Evolutionary conservation across 2,329 filamentous ascomycete genomes (phyloP), one percentile per base, ranked within the genome.

Genomic region (Uncinocarpus reesii): DNA sequence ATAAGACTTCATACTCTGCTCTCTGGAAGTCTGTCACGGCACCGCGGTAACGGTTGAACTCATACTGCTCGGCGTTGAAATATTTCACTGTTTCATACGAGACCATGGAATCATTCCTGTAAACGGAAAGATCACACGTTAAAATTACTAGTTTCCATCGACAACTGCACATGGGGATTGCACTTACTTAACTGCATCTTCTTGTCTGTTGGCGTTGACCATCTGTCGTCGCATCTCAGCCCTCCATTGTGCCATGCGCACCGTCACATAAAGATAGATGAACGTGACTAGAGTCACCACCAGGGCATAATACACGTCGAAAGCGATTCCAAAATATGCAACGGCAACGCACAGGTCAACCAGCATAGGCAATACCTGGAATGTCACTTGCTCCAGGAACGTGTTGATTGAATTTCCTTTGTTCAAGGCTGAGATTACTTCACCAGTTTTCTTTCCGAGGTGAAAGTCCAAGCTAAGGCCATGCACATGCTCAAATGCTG

Each of bases 31-130:
- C 77, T 38, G 71, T 70, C 47, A 92, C 84, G 21, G 85, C 84
- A 37, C 74, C 67, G 40, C 80, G 76, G 60, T 88, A 90, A 20
- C 86, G 77, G 42, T 75, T 71, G 56, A 87, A 88, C 60, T 92
- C 86, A 60, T 84, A 89, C 1, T 78, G 72, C 60, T 90, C 86
- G 6, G 85, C 85, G 57, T 90, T 90, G 73, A 92, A 92, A 60
- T 90, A 90, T 63, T 90, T 92, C 62, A 90, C 86, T 1, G 85
- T 90, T 70, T 98, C 92, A 65, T 96, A 98, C n/a, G 88, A 94
- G 53, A 92, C 88, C 72, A 98, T 92, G 0, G 92, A 96, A 65
- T 98, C 92, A 62, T 95, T 96, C 69, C 74, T 78, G 53, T 10
- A 45, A 31, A 20, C n/a, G 15, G 7, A 35, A 26, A 32, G 18